phyloP scores from a whole-genome alignment of 2,329 filamentous ascomycete species.

The Ophiostoma sp. region DNA sequence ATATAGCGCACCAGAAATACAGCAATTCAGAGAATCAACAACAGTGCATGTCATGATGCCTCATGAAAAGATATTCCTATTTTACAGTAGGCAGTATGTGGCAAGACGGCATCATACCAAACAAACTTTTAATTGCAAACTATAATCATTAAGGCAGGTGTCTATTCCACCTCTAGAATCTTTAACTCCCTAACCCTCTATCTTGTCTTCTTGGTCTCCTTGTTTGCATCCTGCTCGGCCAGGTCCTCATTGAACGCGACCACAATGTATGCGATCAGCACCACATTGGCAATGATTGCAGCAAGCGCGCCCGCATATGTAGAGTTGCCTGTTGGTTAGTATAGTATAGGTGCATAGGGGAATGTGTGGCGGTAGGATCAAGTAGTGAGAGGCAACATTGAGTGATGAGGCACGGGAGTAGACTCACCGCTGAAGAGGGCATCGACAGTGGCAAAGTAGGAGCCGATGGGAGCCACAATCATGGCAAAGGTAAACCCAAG shows the following conservation, averaged over 20 bases:
- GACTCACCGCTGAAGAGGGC: conserved; percentile 67
- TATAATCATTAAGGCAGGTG: neutral
- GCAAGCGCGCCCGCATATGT: conserved; percentile 82
- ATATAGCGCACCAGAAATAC: neutral
- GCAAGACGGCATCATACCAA: neutral
- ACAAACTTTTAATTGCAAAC: neutral
- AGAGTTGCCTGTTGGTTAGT: conserved; percentile 61
- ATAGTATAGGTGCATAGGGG: neutral
- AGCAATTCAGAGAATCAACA: no score
- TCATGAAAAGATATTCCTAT: neutral
- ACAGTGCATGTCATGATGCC: neutral
- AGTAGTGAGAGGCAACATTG: neutral
- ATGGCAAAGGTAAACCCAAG: conserved; percentile 87
- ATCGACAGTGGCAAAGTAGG: conserved; percentile 78
- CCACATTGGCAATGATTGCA: conserved; percentile 84
- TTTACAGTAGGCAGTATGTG: neutral
- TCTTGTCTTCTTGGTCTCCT: conserved; percentile 48
- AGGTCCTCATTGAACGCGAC: conserved; percentile 87
- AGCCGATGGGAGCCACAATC: conserved; percentile 78
- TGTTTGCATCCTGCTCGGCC: conserved; percentile 40
- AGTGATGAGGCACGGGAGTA: neutral
- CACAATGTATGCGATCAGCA: conserved; percentile 83
- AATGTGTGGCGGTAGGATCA: neutral
- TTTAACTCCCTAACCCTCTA: conserved; percentile 28
- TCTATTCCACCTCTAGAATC: neutral